Conservation (phyloP, 805 yeast species). For the Saccharomyces jurei region DNA sequence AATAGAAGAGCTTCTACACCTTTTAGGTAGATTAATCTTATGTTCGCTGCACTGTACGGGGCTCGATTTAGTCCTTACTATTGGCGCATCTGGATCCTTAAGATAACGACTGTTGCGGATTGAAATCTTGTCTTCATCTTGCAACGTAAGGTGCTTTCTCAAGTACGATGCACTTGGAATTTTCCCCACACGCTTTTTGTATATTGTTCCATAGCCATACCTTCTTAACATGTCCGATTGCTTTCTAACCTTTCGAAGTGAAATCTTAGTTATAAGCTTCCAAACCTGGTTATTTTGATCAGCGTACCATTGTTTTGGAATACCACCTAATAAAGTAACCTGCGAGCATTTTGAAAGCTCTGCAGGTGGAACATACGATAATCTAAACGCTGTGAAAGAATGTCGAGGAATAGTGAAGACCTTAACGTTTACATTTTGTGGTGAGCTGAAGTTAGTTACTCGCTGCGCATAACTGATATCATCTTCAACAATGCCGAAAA, state of each 20-base stretch:
- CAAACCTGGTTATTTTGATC: conserved; percentile 11
- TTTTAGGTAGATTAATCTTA: not conserved
- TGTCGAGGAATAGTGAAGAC: conserved; percentile 35
- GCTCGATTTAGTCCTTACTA: not conserved
- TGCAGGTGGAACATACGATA: conserved; percentile 43
- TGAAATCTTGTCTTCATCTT: not conserved
- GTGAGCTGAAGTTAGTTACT: not conserved
- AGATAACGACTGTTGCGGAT: not conserved
- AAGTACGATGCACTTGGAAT: not conserved
- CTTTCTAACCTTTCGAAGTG: conserved; percentile 5
- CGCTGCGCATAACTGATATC: not conserved
- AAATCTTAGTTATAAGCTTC: conserved; percentile 4
- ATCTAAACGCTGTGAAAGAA: conserved; percentile 56
- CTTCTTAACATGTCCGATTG: conserved; percentile 2
- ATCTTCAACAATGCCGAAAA: not conserved
- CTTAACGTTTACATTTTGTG: not conserved
- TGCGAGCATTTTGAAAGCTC: conserved; percentile 41
- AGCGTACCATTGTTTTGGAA: conserved; percentile 49
- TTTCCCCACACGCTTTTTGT: conserved; percentile 1
- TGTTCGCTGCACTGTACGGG: not conserved
- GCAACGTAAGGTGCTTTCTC: not conserved
- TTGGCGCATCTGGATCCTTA: not conserved
- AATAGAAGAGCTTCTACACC: not conserved
- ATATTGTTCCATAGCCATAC: conserved; percentile 9
- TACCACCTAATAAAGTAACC: conserved; percentile 45